Conservation (phyloP, 2,329 filamentous ascomycete species). For the Lasiodiplodia citricola region DNA sequence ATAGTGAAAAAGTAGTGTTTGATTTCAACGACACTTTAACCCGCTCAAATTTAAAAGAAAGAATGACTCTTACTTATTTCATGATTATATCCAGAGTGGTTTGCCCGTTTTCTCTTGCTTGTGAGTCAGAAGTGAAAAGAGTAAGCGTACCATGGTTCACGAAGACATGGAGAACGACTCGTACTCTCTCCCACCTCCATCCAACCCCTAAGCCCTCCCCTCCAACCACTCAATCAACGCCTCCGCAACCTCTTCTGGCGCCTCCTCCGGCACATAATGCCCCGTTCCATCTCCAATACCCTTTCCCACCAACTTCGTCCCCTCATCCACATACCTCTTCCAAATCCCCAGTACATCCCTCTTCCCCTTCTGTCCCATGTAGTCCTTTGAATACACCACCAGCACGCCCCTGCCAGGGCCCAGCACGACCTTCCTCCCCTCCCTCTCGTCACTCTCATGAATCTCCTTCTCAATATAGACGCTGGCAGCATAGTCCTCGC, state of each 20-base stretch:
- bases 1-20: not conserved
- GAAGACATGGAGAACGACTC: not conserved
- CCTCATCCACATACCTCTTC: constrained; percentile 49
- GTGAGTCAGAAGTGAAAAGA: not conserved
- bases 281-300: constrained; percentile 35
- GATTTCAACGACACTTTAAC: not conserved
- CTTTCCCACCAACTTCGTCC: constrained; percentile 55
- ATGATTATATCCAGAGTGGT: not conserved
- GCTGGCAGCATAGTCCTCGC: constrained; percentile 62
- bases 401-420: constrained; percentile 36
- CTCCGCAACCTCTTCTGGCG: constrained; percentile 50
- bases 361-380: constrained; percentile 47
- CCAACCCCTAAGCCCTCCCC: not conserved
- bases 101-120: not conserved
- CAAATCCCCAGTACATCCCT: constrained; percentile 60
- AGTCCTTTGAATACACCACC: not conserved
- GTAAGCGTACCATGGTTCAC: not conserved
- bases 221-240: constrained; percentile 24
- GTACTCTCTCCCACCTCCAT: not conserved
- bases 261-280: constrained; percentile 50
- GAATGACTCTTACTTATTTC: not conserved
- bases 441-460: constrained; percentile 46
- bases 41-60: too few species aligned
- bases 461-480: constrained; percentile 52
- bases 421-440: not conserved